Evolutionary conservation across 306 rosid genomes (phyloP).

Genomic region (Urtica urens): DNA sequence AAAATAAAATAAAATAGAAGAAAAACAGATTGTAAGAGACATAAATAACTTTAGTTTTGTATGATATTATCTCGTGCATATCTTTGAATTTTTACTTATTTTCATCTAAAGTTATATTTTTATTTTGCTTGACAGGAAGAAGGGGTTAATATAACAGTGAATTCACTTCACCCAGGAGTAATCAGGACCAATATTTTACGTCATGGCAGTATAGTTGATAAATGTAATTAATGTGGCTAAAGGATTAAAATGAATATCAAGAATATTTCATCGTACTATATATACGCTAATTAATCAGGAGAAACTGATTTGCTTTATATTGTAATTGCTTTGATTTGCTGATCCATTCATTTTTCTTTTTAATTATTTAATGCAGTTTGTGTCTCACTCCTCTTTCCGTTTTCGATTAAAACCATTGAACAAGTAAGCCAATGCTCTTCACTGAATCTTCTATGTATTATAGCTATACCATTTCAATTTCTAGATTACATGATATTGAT

Average conservation of each 20-base stretch:
- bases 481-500: no score
- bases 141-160: constrained; percentile 51
- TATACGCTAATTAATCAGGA: no score
- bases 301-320: not conserved
- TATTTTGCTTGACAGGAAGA: constrained; percentile 50
- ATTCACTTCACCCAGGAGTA: constrained; percentile 84
- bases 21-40: no score
- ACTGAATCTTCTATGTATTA: not conserved
- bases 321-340: not conserved
- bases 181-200: constrained; percentile 64
- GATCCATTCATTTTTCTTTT: not conserved
- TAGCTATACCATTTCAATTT: not conserved
- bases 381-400: constrained; percentile 25
- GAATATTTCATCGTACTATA: no score
- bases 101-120: constrained; percentile 11
- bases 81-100: constrained; percentile 4
- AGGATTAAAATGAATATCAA: no score
- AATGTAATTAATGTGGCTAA: constrained; percentile 21
- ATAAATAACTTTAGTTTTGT: no score
- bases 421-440: constrained; percentile 36
- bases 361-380: constrained; percentile 36
- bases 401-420: constrained; percentile 43
- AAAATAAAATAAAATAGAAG: no score
- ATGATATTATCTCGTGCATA: no score
- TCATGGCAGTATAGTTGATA: constrained; percentile 14